phyloP scores from a whole-genome alignment of 2,329 filamentous ascomycete species.

The Didymella segeticola region DNA sequence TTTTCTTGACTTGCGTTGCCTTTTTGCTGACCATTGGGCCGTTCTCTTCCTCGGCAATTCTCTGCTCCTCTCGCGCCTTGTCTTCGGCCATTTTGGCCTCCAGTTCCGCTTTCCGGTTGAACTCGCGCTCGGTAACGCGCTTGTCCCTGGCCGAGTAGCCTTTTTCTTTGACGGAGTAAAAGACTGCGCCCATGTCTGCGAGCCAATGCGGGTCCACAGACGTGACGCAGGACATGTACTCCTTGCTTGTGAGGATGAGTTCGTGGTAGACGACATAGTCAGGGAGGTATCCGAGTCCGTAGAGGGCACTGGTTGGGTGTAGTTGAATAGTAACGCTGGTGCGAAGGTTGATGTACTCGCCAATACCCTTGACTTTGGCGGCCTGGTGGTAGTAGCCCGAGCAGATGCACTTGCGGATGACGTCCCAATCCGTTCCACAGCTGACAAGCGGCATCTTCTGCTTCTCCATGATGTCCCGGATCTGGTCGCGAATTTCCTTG shows the following conservation, averaged over 20 bases:
- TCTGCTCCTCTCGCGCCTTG: slow-evolving; percentile 70
- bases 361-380: slow-evolving; percentile 92
- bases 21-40: slow-evolving; percentile 39
- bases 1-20: slow-evolving; percentile 30
- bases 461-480: slow-evolving; percentile 91
- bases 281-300: slow-evolving; percentile 89
- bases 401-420: slow-evolving; percentile 95
- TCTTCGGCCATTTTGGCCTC: slow-evolving; percentile 91
- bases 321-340: slow-evolving; percentile 94
- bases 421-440: slow-evolving; percentile 96
- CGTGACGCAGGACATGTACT: slow-evolving; percentile 98
- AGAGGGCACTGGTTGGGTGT: slow-evolving; percentile 91
- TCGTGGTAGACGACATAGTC: slow-evolving; percentile 99
- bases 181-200: slow-evolving; percentile 93
- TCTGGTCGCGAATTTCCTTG: slow-evolving; percentile 92
- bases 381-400: slow-evolving; percentile 98
- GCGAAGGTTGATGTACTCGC: slow-evolving; percentile 95
- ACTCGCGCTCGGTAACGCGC: slow-evolving; percentile 86
- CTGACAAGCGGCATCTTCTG: slow-evolving; percentile 87
- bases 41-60: slow-evolving; percentile 47
- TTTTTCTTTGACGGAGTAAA: slow-evolving; percentile 97
- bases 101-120: slow-evolving; percentile 91
- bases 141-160: slow-evolving; percentile 89
- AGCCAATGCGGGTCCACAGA: slow-evolving; percentile 97
- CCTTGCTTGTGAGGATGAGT: slow-evolving; percentile 92